Evolutionary conservation across 202 grass and related monocot genomes (phyloP).

Genomic region (Carex sylvatica): DNA sequence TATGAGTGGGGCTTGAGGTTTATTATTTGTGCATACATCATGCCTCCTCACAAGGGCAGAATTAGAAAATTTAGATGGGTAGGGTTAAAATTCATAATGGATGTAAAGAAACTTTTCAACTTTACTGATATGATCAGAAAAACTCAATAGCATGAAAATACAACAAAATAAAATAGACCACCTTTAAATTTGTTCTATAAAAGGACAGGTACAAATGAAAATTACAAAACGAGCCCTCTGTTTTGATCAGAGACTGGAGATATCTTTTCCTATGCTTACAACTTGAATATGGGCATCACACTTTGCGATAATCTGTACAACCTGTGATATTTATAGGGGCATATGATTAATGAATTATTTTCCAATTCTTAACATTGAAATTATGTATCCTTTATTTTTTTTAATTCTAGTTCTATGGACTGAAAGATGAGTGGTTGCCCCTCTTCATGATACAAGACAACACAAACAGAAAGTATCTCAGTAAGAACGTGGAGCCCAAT

Average conservation of each 20-base stretch:
- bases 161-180: neutral
- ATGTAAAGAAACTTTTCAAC: neutral
- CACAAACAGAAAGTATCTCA: slow-evolving; percentile 59
- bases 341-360: neutral
- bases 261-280: neutral
- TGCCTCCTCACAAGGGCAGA: neutral
- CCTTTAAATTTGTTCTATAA: neutral
- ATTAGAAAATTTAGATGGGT: too few relatives aligned
- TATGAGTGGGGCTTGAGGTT: neutral
- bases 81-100: neutral
- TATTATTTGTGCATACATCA: neutral
- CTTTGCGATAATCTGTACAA: neutral
- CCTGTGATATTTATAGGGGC: neutral
- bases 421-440: slow-evolving; percentile 61
- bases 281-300: neutral
- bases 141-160: neutral
- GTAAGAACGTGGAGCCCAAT: slow-evolving; percentile 63
- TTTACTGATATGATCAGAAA: neutral
- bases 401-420: slow-evolving; percentile 69
- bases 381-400: neutral
- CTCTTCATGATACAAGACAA: slow-evolving; percentile 60
- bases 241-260: neutral
- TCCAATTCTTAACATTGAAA: slow-evolving; percentile 2
- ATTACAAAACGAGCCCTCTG: neutral
- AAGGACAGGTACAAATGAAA: neutral